phyloP scores from a whole-genome alignment of 768 basidiomycete species.

The Russula virescens region DNA sequence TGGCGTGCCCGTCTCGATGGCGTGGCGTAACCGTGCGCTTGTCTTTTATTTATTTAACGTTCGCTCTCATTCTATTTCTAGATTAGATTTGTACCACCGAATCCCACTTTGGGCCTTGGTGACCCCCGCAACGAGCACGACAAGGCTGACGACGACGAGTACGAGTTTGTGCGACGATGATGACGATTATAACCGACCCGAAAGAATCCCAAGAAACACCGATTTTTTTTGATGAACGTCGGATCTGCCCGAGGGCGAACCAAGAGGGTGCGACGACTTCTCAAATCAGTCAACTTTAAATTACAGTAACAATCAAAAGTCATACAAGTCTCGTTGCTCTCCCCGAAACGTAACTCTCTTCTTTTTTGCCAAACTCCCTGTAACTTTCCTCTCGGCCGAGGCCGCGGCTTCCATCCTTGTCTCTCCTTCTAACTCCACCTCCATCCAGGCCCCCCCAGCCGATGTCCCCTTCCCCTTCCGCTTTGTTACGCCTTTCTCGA shows the following conservation, averaged over 20 bases:
- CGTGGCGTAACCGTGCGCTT: neutral
- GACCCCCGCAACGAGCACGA: neutral
- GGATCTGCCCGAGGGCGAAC: neutral
- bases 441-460: slow-evolving; percentile 35
- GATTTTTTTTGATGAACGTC: slow-evolving; percentile 1
- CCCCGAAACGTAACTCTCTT: slow-evolving; percentile 68
- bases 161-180: no score
- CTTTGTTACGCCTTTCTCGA: slow-evolving; percentile 10
- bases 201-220: neutral
- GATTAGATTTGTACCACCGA: neutral
- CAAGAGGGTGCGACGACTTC: neutral
- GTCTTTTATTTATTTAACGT: neutral
- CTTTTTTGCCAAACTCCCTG: slow-evolving; percentile 39
- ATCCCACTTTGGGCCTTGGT: neutral
- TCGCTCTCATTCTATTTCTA: no score
- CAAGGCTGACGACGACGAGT: slow-evolving; percentile 1
- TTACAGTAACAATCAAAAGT: slow-evolving; percentile 43
- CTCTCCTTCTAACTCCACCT: slow-evolving; percentile 40
- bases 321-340: slow-evolving; percentile 66
- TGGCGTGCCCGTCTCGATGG: no score
- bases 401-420: slow-evolving; percentile 4
- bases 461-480: neutral
- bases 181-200: no score
- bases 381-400: slow-evolving; percentile 12
- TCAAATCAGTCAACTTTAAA: slow-evolving; percentile 2